These are phyloP conservation scores for Suillus brevipes DNA, from an alignment of 768 basidiomycete genomes.

Conservation along the genomic window DNA sequence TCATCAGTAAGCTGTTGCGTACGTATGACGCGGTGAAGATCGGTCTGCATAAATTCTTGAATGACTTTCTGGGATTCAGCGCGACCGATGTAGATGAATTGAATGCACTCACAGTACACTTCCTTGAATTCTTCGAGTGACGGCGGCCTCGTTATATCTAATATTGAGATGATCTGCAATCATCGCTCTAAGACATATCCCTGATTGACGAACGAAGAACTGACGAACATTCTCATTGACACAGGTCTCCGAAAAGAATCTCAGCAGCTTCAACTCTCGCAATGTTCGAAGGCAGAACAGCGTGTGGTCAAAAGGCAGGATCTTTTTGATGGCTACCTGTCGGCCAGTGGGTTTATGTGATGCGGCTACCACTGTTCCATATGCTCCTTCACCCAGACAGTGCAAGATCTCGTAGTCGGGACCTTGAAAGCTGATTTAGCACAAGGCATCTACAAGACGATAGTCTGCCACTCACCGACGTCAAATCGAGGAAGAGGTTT, in stretches of 20 bases:
- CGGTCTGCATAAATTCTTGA: constrained; percentile 89
- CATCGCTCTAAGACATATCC: constrained; percentile 8
- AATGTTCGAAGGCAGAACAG: constrained; percentile 89
- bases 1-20: constrained; percentile 91
- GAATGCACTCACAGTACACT: constrained; percentile 64
- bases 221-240: constrained; percentile 74
- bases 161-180: constrained; percentile 81
- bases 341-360: constrained; percentile 78
- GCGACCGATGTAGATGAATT: not conserved
- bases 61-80: constrained; percentile 48
- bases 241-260: constrained; percentile 79
- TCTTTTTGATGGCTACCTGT: constrained; percentile 94
- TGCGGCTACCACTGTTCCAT: constrained; percentile 89
- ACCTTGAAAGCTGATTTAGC: constrained; percentile 39
- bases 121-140: constrained; percentile 79
- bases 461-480: constrained; percentile 46
- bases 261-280: constrained; percentile 87
- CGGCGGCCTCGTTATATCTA: constrained; percentile 86
- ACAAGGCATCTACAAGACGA: not conserved
- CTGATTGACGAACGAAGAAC: not conserved
- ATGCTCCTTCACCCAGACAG: constrained; percentile 82
- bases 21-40: constrained; percentile 87
- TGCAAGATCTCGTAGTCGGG: constrained; percentile 74
- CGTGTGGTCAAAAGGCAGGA: constrained; percentile 92
- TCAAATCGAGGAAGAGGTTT: constrained; percentile 77